Evolutionary conservation across 2,329 filamentous ascomycete genomes (phyloP).

Genomic region (Xylaria arbuscula): DNA sequence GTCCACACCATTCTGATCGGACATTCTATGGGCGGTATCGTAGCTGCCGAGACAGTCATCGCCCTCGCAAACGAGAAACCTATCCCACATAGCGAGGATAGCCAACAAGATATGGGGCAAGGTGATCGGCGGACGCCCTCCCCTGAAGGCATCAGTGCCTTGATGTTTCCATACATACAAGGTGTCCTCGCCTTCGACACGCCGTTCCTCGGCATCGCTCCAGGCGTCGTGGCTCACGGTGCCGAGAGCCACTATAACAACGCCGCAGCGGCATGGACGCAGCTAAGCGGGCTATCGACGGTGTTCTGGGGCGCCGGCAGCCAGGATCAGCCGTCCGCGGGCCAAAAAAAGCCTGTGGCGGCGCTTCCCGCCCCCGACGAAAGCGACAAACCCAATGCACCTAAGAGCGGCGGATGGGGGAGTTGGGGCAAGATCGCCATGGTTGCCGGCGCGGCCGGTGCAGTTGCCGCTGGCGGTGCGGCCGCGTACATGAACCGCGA

Average conservation of each 20-base stretch:
- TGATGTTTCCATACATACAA: conserved; percentile 95
- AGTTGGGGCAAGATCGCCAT: conserved; percentile 87
- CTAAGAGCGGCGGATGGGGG: conserved; percentile 67
- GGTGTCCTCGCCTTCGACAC: conserved; percentile 95
- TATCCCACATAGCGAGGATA: conserved; percentile 53
- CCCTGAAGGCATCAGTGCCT: conserved; percentile 59
- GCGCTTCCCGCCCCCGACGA: conserved; percentile 52
- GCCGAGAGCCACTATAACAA: conserved; percentile 88
- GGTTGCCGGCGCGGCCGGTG: conserved; percentile 84
- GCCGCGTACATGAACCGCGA: conserved; percentile 89
- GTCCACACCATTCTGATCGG: conserved; percentile 50
- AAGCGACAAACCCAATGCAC: conserved; percentile 42
- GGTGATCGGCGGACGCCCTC: conserved; percentile 5
- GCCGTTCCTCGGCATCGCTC: conserved; percentile 84
- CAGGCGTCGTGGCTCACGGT: conserved; percentile 84
- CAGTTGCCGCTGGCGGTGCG: conserved; percentile 82
- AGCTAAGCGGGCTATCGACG: conserved; percentile 73
- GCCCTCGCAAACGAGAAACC: conserved; percentile 70
- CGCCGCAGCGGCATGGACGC: conserved; percentile 74
- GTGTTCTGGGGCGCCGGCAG: conserved; percentile 71
- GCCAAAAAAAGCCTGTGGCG: conserved; percentile 51
- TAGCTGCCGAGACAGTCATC: conserved; percentile 88
- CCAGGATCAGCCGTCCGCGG: conserved; percentile 42
- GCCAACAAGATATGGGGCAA: neutral
- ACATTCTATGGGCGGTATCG: conserved; percentile 80